These are phyloP conservation scores for Pyrus communis DNA, from an alignment of 306 rosid species.

Conservation along the genomic window DNA sequence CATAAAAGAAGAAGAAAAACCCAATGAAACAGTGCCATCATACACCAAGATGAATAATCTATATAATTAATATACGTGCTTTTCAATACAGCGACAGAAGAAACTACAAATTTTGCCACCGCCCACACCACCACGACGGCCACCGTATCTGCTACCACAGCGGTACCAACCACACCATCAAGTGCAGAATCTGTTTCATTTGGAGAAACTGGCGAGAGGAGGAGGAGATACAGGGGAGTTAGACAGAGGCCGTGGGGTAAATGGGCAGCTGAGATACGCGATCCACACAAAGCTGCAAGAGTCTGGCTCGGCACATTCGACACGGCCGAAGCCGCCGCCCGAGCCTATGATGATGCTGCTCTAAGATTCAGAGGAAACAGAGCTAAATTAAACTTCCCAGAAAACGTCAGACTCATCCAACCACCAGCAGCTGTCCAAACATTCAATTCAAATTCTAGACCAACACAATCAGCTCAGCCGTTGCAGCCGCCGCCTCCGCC, in stretches of 20 bases:
- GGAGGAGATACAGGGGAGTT: constrained; percentile 83
- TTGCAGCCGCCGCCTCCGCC: constrained; percentile 11
- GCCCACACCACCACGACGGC: neutral
- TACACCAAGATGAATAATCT: too few species aligned
- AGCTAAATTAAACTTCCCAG: constrained; percentile 93
- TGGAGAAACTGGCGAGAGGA: constrained; percentile 55
- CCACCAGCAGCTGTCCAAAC: constrained; percentile 7
- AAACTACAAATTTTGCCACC: constrained; percentile 3
- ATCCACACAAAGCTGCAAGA: constrained; percentile 91
- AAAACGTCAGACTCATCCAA: constrained; percentile 47
- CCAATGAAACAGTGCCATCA: neutral
- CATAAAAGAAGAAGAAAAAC: neutral
- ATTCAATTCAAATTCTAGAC: neutral
- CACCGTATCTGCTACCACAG: neutral
- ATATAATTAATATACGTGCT: neutral
- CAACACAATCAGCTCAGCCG: neutral
- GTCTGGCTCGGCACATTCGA: constrained; percentile 98
- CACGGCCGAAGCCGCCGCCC: constrained; percentile 90
- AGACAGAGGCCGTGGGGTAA: constrained; percentile 98
- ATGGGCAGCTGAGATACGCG: constrained; percentile 98
- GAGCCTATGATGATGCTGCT: constrained; percentile 94
- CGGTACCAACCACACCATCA: neutral
- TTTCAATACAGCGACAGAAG: constrained; percentile 27
- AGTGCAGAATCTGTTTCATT: constrained; percentile 14
- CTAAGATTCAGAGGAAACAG: constrained; percentile 85